Base-by-base conservation (phyloP, 371 early-diverging fungal genomes). In the Circinella minor region DNA sequence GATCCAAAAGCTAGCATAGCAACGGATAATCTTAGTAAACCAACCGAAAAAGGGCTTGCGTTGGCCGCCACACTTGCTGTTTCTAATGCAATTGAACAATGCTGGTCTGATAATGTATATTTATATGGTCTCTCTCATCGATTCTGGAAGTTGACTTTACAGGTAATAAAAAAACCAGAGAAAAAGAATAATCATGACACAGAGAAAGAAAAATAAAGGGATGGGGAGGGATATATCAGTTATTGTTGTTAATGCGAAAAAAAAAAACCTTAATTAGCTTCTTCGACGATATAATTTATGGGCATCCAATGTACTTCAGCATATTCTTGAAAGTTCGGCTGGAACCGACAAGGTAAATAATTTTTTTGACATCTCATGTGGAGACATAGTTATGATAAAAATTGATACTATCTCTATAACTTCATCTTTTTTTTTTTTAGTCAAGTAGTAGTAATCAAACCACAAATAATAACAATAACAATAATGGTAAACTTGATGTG, bases 131-230 rank as follows among this genome's bases (percentile, higher is more conserved):
- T 93, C 8, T 81, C 90, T 0, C 81, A 87, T 72, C 82, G 88
- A 27, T 92, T 93, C 55, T 94, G 92, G 91, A 90, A 90, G 71
- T 77, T 94, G 59, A 91, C 93, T 0, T 65, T 94, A 34, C 93
- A 93, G 77, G 82, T 92, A 68, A 60, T 60, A 36, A n/a, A 55
- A 20, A 55, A 55, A 1, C 7, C 7, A 8, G 17, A n/a, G 10
- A n/a, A 8, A 10, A n/a, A 55, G n/a, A 8, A 20, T 55, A 1
- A 55, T 17, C 10, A 8, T 55, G 18, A 55, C 7, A n/a, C 4
- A n/a, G 8, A n/a, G 15, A 27, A 27, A 27, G 27, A 27, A 27
- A 27, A 27, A 1, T 2, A 27, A 27, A 27, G 27, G 27, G 27
- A 2, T 27, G 27, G 27, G 2, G 2, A 27, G 27, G 27, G 27